Base-by-base conservation (phyloP, 257 asterid genomes). In the Nicotiana obtusifolia region DNA sequence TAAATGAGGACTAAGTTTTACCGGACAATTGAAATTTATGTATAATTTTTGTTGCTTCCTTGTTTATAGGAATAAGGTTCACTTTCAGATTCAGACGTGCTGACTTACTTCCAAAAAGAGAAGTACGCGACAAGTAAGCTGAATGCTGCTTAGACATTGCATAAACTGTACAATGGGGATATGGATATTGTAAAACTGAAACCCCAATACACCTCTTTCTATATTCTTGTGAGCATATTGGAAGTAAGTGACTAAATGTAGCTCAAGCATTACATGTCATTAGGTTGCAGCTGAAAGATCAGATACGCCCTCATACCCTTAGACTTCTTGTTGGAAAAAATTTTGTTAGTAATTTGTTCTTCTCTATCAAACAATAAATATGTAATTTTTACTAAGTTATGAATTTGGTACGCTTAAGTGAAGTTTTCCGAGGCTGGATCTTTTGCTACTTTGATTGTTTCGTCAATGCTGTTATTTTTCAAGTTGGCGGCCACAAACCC, bases 31-130 rank as follows among this genome's bases (percentile, higher is more conserved):
- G 54, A 19, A 65, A 41, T 81, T 87, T 30, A 84, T 75, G 57
- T 81, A 81, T 76, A 80, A 37, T 41, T 33, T 81, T 68, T 59
- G 47, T 65, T 53, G 53, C n/a, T 80, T 26, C 30, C 26, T 53
- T 81, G 77, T 53, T 1, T 77, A 78, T 92, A 96, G 98, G 98
- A 71, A 57, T 68, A 60, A 88, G 87, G 82, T 87, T 92, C 79
- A 89, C 83, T 77, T 89, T 94, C 81, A 87, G 98, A 89, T 90
- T 84, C 85, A 84, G 97, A 85, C 88, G 99, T 89, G 67, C 78
- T 68, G 98, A 96, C 86, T 84, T 96, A 78, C 97, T 96, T 61
- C 99, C 99, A 3, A 96, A 91, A 86, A 87, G 91, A 47, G 98
- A 91, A 83, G 84, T 78, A 60, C 95, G 85, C 15, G 95, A 91